A percentile compares a stretch with the other conserved stretches of the same genome.
These are phyloP conservation scores for Phaeosphaeriaceae sp. DNA, from an alignment of 2,329 filamentous ascomycete genomes.

Conservation along the genomic window DNA sequence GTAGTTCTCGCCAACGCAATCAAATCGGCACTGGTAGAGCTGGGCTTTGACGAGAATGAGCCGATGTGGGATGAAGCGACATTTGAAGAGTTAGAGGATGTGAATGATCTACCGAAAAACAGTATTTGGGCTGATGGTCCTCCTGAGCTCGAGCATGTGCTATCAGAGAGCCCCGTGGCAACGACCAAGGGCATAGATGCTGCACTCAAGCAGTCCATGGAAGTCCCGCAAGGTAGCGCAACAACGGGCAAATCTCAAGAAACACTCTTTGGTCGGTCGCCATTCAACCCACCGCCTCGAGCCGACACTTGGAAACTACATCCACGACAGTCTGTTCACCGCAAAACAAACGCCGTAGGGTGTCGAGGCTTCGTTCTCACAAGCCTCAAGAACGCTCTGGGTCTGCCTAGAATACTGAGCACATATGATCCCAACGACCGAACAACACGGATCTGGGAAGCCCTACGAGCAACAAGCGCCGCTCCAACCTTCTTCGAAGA, in stretches of 20 bases:
- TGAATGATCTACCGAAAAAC: constrained; percentile 27
- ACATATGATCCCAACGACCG: constrained; percentile 51
- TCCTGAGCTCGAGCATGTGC: constrained; percentile 15
- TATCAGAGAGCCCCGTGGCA: constrained; percentile 37
- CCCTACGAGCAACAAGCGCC: constrained; percentile 58
- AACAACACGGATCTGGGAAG: constrained; percentile 56
- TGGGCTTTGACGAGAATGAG: constrained; percentile 44
- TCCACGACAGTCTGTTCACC: constrained; percentile 41
- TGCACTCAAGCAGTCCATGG: not conserved
- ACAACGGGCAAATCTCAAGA: not conserved
- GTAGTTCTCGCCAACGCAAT: constrained; percentile 45
- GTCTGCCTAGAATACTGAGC: constrained; percentile 44
- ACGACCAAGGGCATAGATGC: constrained; percentile 25
- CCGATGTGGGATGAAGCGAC: constrained; percentile 51
- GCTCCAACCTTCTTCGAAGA: constrained; percentile 60
- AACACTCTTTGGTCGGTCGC: constrained; percentile 18
- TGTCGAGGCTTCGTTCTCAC: constrained; percentile 50
- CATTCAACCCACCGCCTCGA: constrained; percentile 22
- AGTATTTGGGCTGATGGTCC: constrained; percentile 45
- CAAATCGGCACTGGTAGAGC: constrained; percentile 40
- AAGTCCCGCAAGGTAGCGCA: not conserved
- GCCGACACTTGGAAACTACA: constrained; percentile 46
- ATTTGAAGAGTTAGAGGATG: constrained; percentile 45
- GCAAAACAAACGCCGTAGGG: constrained; percentile 39
- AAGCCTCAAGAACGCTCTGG: constrained; percentile 47